Evolutionary conservation across 306 rosid species (phyloP), one percentile per base, ranked within the genome.

Genomic region (peach (Prunus persica)): DNA sequence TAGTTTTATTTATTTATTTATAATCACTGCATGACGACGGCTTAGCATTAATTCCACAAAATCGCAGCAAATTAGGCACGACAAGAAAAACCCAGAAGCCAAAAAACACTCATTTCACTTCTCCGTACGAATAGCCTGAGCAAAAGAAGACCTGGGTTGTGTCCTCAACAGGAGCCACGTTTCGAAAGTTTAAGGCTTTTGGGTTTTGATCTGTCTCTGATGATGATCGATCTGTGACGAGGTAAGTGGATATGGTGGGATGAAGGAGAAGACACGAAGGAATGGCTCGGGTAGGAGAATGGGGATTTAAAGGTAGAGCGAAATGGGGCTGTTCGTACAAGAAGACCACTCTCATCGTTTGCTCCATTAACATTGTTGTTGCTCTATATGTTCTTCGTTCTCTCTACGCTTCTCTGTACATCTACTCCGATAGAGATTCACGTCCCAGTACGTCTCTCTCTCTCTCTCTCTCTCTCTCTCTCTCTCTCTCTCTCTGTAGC

Each of bases 361-460:
- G 99, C 80, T 82, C 87, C 79, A 64, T 95, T 89, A 95, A 95
- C 88, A 95, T 95, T 82, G 85, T 85, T n/a, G 80, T 92, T 78
- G 96, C 99, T 73, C 97, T 95, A 76, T 92, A 74, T 81, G 89
- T 91, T 83, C 91, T 95, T 80, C 98, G 90, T 18, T 85, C 89
- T 75, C 97, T 95, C 34, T 95, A 92, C 86, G 88, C 91, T 75
- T 90, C 99, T 75, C 90, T 95, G 54, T 89, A 92, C 63, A 84
- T 95, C 85, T 92, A 92, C 83, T 84, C 99, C 38, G 97, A 91
- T 57, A 81, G 81, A 78, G 90, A 85, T 79, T 82, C 87, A 9
- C 65, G 80, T 69, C 82, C 79, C 73, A 77, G 99, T 95, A 78
- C 75, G 91, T 76, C 5, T 69, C 51, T 65, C 54, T 60, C 52